Base-by-base conservation (phyloP, 2,329 filamentous ascomycete genomes). In the Colletotrichum plurivorum region DNA sequence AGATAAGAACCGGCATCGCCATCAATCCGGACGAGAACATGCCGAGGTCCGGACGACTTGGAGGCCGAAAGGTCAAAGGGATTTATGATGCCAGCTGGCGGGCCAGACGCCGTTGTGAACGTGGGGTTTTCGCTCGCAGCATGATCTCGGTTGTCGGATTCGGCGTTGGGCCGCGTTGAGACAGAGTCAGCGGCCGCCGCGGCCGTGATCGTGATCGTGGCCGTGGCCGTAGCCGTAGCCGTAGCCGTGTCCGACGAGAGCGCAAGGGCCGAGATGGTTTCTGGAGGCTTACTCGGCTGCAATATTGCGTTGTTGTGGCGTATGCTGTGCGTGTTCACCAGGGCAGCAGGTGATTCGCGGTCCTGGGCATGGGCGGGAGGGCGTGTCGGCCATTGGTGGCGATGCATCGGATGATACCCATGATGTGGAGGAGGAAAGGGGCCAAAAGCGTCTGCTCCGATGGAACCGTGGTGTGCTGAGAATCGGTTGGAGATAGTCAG, bases 381-480 rank as follows among this genome's bases (percentile, higher is more conserved):
- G 20, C 66, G 66, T n/a, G 62, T 49, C 43, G 61, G 66, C 66
- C 66, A 66, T 69, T 58, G 66, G 53, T 65, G 61, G 54, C 61
- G 49, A 55, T 69, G 62, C 62, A 69, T 69, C 61, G 57, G 61
- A 60, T 57, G 60, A 60, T 57, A 66, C 55, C 66, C 66, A 69
- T 69, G 66, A 22, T 55, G 66, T 27, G 66, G 55, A 31, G 61
- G 39, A 36, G 61, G 66, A 55, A 69, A 66, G 41, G 54, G 54
- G 51, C 45, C 54, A 59, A 69, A 69, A 22, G 62, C 41, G 41
- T 31, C 53, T 66, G 54, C 62, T 25, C 66, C 62, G 18, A 69
- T 63, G 65, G 66, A 60, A 69, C 49, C 43, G 54, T 69, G 66
- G 64, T 69, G 66, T 49, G 54, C 54, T 45, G 55, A 45, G 36